A percentile compares a stretch with the other conserved stretches of the same genome.
Conservation (phyloP, 345 rosid species). For the Salix brachista region DNA sequence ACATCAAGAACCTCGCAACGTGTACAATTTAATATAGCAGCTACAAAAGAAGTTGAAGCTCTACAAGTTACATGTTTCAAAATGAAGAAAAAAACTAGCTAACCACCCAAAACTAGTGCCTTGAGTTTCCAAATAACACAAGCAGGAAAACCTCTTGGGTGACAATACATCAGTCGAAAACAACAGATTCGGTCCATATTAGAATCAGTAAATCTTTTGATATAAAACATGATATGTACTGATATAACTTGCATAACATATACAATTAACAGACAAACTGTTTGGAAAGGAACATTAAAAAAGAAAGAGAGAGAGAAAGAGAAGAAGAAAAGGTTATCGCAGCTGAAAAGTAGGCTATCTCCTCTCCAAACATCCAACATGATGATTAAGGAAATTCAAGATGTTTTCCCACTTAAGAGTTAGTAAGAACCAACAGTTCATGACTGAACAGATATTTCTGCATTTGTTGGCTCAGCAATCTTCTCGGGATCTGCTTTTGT, state of each 20-base stretch:
- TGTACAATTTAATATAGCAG: background rate
- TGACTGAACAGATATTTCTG: slow-evolving; percentile 36
- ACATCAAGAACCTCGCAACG: background rate
- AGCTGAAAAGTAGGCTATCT: slow-evolving; percentile 29
- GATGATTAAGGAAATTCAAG: slow-evolving; percentile 18
- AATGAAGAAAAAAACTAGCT: background rate
- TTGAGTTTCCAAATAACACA: background rate
- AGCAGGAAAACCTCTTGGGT: slow-evolving; percentile 2
- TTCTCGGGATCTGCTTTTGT: slow-evolving; percentile 39
- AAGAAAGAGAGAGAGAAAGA: background rate
- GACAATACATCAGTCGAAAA: slow-evolving; percentile 10
- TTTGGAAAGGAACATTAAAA: background rate
- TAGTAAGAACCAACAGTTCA: slow-evolving; percentile 33
- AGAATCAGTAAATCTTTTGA: slow-evolving; percentile 27
- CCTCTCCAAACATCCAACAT: slow-evolving; percentile 23
- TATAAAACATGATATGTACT: slow-evolving; percentile 35
- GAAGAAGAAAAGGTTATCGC: slow-evolving; percentile 18
- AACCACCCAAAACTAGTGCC: background rate
- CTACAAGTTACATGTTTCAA: slow-evolving; percentile 2
- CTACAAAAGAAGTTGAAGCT: background rate
- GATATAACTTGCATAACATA: slow-evolving; percentile 31
- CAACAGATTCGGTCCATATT: slow-evolving; percentile 21
- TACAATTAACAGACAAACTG: slow-evolving; percentile 35
- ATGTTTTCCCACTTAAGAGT: slow-evolving; percentile 23
- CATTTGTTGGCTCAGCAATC: slow-evolving; percentile 22